Evolutionary conservation across 2,329 filamentous ascomycete species (phyloP), one percentile per base, ranked within the genome.

Genomic region (Teratosphaeria pseudoeucalypti): DNA sequence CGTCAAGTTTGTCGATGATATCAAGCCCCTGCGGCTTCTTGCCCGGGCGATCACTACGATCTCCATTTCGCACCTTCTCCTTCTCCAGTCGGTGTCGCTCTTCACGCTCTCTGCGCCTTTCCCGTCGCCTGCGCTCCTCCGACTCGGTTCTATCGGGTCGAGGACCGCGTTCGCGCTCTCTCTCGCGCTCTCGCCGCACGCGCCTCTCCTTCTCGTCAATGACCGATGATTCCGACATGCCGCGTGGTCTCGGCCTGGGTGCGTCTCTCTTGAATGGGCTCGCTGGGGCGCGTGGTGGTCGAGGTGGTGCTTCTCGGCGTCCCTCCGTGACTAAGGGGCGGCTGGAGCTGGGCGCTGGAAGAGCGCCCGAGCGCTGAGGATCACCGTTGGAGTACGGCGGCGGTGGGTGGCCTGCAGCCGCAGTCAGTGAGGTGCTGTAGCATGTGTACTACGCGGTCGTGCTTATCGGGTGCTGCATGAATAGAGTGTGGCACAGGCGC

Each of bases 1-100:
- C 92, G 77, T 97, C 94, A 65, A 99, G 79, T 73, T 96, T 92
- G 77, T 99, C 94, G 69, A 99, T 97, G 54, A 97, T 83, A 72
- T 99, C 94, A 64, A 97, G 74, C 34, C 58, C 81, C 76, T 56
- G 76, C 72, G 77, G 77, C 66, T 74, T 75, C 55, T 67, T 66
- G 9, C 67, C 19, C 19, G 53, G 53, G 5, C 53, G 53, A 23
- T 32, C 53, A 32, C 34, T 55, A 11, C 53, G 53, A 72, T 64
- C 71, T 70, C 74, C 73, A 52, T 69, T 74, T 52, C 71, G 65
- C 57, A 69, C 66, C 64, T 74, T 76, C 56, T 74, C 71, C 62
- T 71, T 72, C 58, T 73, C 71, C 32, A 69, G 67, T 56, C 78
- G 79, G 68, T 81, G 78, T 65, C 77, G 80, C 61, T 80, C 80